These are phyloP conservation scores for Plasmodium vivax DNA, from an alignment of 169 alveolate species.

Conservation along the genomic window DNA sequence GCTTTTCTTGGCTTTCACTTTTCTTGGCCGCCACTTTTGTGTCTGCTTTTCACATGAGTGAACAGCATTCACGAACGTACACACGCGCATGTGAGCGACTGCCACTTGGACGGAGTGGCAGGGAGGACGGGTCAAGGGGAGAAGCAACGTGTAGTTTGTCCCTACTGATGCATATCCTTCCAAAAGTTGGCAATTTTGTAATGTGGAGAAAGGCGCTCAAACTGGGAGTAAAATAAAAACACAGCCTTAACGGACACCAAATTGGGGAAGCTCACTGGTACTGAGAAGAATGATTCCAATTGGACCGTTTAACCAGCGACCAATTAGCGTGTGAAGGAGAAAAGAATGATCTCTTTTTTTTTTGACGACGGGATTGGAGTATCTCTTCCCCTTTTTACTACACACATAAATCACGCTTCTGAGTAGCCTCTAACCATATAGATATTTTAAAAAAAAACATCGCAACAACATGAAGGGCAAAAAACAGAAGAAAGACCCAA, in stretches of 20 bases:
- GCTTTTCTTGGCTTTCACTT: not conserved
- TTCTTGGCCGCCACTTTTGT: not conserved
- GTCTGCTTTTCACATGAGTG: not conserved
- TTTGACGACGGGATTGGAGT: not conserved
- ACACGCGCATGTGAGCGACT: not conserved
- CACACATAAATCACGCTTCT: not conserved
- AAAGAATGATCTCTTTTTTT: not conserved
- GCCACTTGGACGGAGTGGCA: not conserved
- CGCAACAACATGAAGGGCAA: conserved; percentile 17
- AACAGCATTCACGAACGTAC: not conserved
- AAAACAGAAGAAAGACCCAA: not conserved
- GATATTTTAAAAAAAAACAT: not conserved
- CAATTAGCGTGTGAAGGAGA: not conserved
- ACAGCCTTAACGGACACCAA: not conserved
- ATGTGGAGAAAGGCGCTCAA: not conserved
- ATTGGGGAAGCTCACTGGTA: not conserved
- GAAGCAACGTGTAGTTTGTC: not conserved
- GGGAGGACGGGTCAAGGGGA: not conserved
- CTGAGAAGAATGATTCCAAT: not conserved
- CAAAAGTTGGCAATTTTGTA: not conserved
- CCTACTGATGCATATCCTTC: not conserved
- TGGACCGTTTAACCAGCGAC: not conserved
- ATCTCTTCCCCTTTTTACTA: not conserved
- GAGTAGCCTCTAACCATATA: not conserved
- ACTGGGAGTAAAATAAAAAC: not conserved